Base-by-base conservation (phyloP, 345 rosid genomes). In the Pistacia atlantica region DNA sequence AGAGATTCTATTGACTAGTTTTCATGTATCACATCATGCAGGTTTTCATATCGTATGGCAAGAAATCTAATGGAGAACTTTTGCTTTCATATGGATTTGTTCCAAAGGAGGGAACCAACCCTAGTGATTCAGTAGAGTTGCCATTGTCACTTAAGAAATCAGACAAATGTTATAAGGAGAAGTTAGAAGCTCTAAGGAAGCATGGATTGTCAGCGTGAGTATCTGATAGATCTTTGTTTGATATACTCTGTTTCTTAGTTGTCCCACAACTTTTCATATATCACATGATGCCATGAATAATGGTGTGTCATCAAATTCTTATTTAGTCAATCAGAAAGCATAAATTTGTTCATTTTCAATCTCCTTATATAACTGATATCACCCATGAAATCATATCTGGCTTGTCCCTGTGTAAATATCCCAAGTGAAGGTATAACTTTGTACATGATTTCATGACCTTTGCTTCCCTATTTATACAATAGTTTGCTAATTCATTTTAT, bases 41-140 rank as follows among this genome's bases (percentile, higher is more conserved):
- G 99, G 98, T 95, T 73, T 95, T 95, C 87, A 92, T 95, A 87
- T 95, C 99, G 16, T 95, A 95, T 79, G 99, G 98, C 55, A 92
- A 83, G 78, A 95, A 95, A 83, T 93, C 97, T 59, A 95, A 91
- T 60, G 98, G 98, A 80, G 99, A 95, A 87, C 88, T 92, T 65
- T 77, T 95, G 82, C 81, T 95, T 51, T 95, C 99, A 1, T 95
- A 95, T 75, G 98, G 98, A 68, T 93, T 95, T 82, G 97, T 90
- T 77, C 99, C 98, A 69, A 86, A 87, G 73, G 98, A 95, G 83
- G 99, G 98, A 69, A 89, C 97, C 48, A 92, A 95, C 80, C 97
- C 96, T 59, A 87, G 87, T 83, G 99, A 95, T 83, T 93, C 95
- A 5, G 99, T 89, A 64, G 98, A 95, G 81, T 75, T 95, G 80